Evolutionary conservation across 441 rosid genomes (phyloP).

Genomic region (Hypseocharis bilobata): DNA sequence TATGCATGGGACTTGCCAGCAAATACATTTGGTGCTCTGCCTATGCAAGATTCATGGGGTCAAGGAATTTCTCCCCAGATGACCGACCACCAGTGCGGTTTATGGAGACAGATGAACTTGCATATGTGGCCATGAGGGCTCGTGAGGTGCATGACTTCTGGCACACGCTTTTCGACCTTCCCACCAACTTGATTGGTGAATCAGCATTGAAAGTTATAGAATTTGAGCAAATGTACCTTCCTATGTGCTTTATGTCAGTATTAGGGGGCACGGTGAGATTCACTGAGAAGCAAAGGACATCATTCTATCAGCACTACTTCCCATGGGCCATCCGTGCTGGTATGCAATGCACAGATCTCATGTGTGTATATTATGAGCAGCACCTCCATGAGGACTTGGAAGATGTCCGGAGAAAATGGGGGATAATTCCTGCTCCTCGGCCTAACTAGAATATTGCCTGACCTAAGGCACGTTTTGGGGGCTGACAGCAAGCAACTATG

Average conservation of each 20-base stretch:
- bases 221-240: conserved; percentile 81
- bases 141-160: conserved; percentile 91
- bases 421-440: conserved; percentile 53
- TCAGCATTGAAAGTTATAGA: conserved; percentile 85
- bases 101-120: conserved; percentile 78
- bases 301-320: conserved; percentile 66
- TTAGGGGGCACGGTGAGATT: conserved; percentile 74
- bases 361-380: conserved; percentile 64
- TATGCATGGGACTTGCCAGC: conserved; percentile 80
- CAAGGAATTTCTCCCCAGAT: conserved; percentile 80
- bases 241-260: conserved; percentile 80
- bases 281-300: conserved; percentile 58
- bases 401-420: conserved; percentile 62
- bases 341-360: conserved; percentile 56
- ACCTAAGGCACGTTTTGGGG: no score
- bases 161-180: conserved; percentile 79
- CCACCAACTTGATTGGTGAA: conserved; percentile 77
- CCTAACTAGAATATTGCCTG: conserved; percentile 22
- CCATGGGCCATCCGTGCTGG: conserved; percentile 83
- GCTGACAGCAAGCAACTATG: no score
- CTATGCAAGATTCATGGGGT: conserved; percentile 84
- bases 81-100: conserved; percentile 82
- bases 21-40: conserved; percentile 85
- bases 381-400: conserved; percentile 75
- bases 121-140: conserved; percentile 73